phyloP scores from a whole-genome alignment of 768 basidiomycete species.

The Trametes cinnabarina region DNA sequence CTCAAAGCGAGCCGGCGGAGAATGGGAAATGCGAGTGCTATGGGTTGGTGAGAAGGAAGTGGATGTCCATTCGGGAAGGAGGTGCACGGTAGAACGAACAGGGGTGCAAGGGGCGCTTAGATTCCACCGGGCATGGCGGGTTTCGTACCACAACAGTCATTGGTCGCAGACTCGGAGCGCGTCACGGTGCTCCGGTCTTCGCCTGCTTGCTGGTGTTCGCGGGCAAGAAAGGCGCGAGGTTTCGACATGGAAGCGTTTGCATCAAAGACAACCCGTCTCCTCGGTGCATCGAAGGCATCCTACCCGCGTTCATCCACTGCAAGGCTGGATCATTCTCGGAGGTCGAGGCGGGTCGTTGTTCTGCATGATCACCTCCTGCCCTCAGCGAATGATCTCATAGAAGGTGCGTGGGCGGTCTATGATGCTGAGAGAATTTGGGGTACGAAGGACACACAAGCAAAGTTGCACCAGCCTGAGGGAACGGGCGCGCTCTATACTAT shows the following conservation, averaged over 20 bases:
- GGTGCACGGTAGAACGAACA: not conserved
- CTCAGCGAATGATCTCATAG: constrained; percentile 4
- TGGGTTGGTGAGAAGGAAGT: constrained; percentile 11
- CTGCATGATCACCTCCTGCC: constrained; percentile 16
- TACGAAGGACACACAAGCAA: constrained; percentile 1
- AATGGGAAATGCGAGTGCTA: constrained; percentile 7
- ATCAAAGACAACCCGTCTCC: not conserved
- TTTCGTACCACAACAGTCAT: not conserved
- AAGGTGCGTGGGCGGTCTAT: not conserved
- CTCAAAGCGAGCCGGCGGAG: constrained; percentile 7
- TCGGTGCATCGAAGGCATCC: constrained; percentile 1
- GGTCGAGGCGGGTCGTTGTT: constrained; percentile 16
- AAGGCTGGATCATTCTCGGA: constrained; percentile 18
- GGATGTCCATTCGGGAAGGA: not conserved
- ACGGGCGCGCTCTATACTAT: no score
- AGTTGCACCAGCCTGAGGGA: no score
- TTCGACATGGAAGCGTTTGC: not conserved
- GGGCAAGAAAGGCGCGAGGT: not conserved
- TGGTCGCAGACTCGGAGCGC: not conserved
- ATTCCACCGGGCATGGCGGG: not conserved
- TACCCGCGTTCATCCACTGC: not conserved
- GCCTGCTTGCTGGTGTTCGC: not conserved
- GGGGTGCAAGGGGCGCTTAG: constrained; percentile 7
- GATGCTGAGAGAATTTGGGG: constrained; percentile 7
- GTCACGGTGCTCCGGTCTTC: not conserved